Conservation (phyloP, 495 filamentous ascomycete species). For the Podospora tetraspora region DNA sequence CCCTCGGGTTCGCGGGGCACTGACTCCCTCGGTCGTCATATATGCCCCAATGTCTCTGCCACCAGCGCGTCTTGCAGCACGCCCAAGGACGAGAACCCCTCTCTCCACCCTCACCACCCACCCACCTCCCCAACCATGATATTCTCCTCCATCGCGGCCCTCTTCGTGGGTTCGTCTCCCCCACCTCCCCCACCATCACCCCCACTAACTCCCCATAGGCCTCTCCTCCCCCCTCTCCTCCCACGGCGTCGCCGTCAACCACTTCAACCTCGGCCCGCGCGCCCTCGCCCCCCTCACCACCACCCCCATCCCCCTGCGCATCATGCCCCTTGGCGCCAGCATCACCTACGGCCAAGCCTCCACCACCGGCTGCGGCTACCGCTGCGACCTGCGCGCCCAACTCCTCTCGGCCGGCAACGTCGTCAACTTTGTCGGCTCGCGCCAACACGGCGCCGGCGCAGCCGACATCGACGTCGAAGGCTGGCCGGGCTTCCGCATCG, state of each 20-base stretch:
- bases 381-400: constrained; percentile 24
- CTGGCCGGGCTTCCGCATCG: constrained; percentile 43
- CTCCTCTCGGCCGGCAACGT: constrained; percentile 26
- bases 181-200: background rate
- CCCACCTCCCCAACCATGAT: constrained; percentile 11
- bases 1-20: background rate
- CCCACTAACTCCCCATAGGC: constrained; percentile 13
- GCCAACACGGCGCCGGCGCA: constrained; percentile 47
- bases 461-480: constrained; percentile 50
- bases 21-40: background rate
- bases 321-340: constrained; percentile 53
- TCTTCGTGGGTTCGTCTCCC: constrained; percentile 8
- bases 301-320: constrained; percentile 33
- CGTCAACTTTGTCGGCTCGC: constrained; percentile 50
- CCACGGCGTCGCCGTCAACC: constrained; percentile 23
- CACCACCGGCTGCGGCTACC: constrained; percentile 37
- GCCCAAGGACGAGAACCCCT: background rate
- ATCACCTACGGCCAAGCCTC: constrained; percentile 46
- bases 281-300: constrained; percentile 18
- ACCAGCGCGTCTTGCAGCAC: background rate
- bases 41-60: constrained; percentile 8
- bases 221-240: constrained; percentile 24
- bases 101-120: background rate
- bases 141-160: constrained; percentile 10
- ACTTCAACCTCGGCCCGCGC: constrained; percentile 14